phyloP scores from a whole-genome alignment of 495 filamentous ascomycete species.

The Tuber melanosporum region DNA sequence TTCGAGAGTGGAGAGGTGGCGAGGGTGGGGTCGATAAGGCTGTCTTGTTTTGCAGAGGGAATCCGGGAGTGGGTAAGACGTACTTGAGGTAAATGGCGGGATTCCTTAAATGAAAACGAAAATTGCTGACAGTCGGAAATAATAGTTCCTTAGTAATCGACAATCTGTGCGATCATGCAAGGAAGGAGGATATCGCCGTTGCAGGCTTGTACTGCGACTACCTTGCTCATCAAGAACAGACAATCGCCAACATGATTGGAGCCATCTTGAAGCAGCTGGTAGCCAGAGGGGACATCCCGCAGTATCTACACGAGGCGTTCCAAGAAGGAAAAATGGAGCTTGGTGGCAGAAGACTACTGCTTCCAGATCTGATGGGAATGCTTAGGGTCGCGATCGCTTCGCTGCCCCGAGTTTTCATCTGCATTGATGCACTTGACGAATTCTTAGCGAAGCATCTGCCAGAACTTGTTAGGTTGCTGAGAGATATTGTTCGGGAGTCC shows the following conservation, averaged over 20 bases:
- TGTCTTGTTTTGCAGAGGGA: too few species aligned
- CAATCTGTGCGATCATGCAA: background rate
- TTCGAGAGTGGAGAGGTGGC: too few species aligned
- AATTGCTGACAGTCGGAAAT: background rate
- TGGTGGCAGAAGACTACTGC: background rate
- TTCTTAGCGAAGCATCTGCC: background rate
- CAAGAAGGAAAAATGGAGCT: background rate
- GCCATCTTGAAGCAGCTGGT: background rate
- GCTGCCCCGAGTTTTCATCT: background rate
- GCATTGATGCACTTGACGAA: background rate
- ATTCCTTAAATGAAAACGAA: background rate
- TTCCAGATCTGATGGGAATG: background rate
- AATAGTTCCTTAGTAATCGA: background rate
- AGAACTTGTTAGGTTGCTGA: background rate
- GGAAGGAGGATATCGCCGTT: background rate
- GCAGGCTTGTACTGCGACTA: background rate
- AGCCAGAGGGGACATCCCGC: background rate
- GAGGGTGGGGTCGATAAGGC: too few species aligned
- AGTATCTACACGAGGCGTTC: background rate
- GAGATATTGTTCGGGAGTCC: background rate
- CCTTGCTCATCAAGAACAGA: background rate
- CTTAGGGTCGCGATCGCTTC: background rate
- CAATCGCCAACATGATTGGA: background rate
- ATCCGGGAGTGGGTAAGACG: too few species aligned
- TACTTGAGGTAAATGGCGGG: background rate